A percentile compares a stretch with the other conserved stretches of the same genome.
Conservation (phyloP, 805 yeast genomes). For the Yamadazyma takamatsuzukensis region DNA sequence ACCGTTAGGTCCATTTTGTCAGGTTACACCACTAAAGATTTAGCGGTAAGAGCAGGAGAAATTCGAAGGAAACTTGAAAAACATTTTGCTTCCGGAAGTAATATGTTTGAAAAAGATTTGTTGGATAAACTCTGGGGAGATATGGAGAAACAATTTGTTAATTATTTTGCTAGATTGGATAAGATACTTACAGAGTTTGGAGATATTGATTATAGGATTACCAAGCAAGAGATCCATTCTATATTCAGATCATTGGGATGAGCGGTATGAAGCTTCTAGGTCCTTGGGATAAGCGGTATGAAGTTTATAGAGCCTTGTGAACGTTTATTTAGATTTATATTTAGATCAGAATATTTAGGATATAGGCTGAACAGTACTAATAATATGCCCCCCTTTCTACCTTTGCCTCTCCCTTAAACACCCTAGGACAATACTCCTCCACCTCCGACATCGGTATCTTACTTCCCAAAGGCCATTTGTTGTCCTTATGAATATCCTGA, state of each 20-base stretch:
- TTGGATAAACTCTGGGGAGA: slow-evolving; percentile 67
- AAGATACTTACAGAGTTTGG: slow-evolving; percentile 50
- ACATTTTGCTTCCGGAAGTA: slow-evolving; percentile 44
- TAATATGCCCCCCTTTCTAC: slow-evolving; percentile 4
- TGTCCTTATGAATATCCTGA: slow-evolving; percentile 32
- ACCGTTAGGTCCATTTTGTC: slow-evolving; percentile 55
- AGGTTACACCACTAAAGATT: slow-evolving; percentile 56
- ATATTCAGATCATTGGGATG: slow-evolving; percentile 38
- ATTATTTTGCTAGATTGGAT: slow-evolving; percentile 51
- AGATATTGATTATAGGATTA: slow-evolving; percentile 49
- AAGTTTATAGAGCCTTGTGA: background rate
- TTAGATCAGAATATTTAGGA: too few relatives aligned
- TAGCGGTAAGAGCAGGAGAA: slow-evolving; percentile 50
- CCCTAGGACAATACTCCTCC: slow-evolving; percentile 19
- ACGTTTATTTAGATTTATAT: background rate
- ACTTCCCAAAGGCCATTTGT: slow-evolving; percentile 42
- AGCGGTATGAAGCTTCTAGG: background rate
- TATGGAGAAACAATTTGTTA: slow-evolving; percentile 59
- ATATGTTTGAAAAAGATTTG: slow-evolving; percentile 50
- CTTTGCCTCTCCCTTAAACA: background rate
- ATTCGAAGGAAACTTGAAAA: slow-evolving; percentile 53
- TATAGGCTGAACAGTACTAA: background rate
- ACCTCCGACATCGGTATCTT: slow-evolving; percentile 31
- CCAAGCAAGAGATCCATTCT: slow-evolving; percentile 53
- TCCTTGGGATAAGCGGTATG: background rate